Base-by-base conservation (phyloP, 1,284 basidiomycete species). In the Sanguinoderma infundibulare region DNA sequence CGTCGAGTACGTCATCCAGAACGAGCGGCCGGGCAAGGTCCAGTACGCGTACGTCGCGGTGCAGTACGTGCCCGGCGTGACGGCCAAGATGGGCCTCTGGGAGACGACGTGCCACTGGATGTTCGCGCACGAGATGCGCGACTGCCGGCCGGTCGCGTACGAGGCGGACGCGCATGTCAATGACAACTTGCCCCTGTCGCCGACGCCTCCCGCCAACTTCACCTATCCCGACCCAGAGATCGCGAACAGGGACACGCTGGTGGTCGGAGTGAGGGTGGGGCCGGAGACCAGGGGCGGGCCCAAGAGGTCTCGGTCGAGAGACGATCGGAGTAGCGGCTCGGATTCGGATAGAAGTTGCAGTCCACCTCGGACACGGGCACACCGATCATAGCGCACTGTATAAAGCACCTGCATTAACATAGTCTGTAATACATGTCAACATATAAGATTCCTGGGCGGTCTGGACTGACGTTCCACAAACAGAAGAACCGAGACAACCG, bases 61-160 rank as follows among this genome's bases (percentile, higher is more conserved):
- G 49, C 49, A 34, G n/a, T 51, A 51, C 49, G 30, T 51, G 9
- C 49, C 49, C 12, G 49, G 49, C n/a, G 49, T 51, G 6, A 51
- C 49, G 5, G 49, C 49, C 10, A 51, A 51, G 49, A 51, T 51
- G 49, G 49, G 49, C 12, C 49, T 51, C 12, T 51, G 49, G 49
- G 49, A 51, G 49, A 51, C 49, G 49, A 51, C 49, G 20, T 51
- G 49, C 32, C 49, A 51, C 32, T 51, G 49, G 49, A 51, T 51
- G 49, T 51, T 51, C 49, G 30, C 49, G 17, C 49, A 51, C 32
- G 49, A 51, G 20, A 51, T 51, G 49, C 49, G 49, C 7, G 49
- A 51, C 32, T 51, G 49, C 32, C 20, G 49, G 49, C 49, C 32
- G 49, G 49, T 51, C 49, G 30, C 32, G 17, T 32, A 34, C 20